Evolutionary conservation across 768 basidiomycete genomes (phyloP).

Genomic region (Leccinum barrowsii): DNA sequence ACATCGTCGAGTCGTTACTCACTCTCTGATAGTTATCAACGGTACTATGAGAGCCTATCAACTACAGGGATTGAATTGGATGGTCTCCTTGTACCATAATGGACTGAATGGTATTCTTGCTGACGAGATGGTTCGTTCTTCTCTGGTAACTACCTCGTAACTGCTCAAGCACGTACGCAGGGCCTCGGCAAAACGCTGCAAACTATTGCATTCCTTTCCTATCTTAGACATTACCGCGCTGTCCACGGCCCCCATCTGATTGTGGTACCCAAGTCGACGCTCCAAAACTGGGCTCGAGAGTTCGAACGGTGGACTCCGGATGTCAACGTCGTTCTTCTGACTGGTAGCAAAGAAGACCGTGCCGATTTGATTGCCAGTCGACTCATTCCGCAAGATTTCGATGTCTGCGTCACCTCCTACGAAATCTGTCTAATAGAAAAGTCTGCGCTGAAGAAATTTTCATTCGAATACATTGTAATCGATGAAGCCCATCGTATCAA

Average conservation of each 20-base stretch:
- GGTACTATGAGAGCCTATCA: slow-evolving; percentile 94
- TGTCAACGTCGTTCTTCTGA: slow-evolving; percentile 75
- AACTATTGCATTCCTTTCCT: slow-evolving; percentile 95
- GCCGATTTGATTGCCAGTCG: slow-evolving; percentile 72
- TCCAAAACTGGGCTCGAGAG: slow-evolving; percentile 96
- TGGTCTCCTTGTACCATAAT: slow-evolving; percentile 94
- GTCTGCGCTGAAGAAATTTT: slow-evolving; percentile 87
- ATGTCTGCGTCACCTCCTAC: slow-evolving; percentile 94
- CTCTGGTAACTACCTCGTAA: not conserved
- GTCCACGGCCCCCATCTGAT: slow-evolving; percentile 86
- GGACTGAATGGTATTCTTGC: slow-evolving; percentile 96
- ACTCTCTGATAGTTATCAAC: slow-evolving; percentile 61
- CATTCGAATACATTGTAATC: slow-evolving; percentile 96
- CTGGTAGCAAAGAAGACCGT: slow-evolving; percentile 89
- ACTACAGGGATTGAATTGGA: slow-evolving; percentile 94
- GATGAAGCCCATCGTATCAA: slow-evolving; percentile 99
- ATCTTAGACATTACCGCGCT: slow-evolving; percentile 80
- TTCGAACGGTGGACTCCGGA: slow-evolving; percentile 90
- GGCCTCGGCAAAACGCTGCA: slow-evolving; percentile 98
- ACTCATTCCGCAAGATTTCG: slow-evolving; percentile 84
- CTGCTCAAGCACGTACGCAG: slow-evolving; percentile 36
- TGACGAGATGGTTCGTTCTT: slow-evolving; percentile 78
- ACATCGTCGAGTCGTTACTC: not conserved
- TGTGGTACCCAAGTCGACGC: slow-evolving; percentile 97
- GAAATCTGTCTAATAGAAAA: slow-evolving; percentile 97